Percentiles rank a stretch among this genome's conserved stretches.
These are phyloP conservation scores for Cladorrhinum sp. DNA, from an alignment of 2,329 filamentous ascomycete genomes.

Conservation along the genomic window DNA sequence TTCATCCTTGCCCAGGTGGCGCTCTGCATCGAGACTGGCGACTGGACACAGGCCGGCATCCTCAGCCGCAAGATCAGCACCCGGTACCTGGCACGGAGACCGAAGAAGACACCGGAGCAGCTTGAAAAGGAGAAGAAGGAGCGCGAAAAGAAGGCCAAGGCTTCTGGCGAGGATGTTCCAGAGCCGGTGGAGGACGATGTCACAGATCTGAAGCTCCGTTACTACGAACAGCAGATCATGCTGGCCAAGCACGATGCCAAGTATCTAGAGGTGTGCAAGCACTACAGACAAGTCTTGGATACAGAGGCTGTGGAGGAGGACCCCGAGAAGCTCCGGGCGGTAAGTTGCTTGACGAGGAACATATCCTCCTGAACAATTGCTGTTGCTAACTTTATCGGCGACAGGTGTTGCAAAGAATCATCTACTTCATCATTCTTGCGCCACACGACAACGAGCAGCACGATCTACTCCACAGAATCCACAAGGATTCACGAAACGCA, in stretches of 20 bases:
- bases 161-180: constrained; percentile 73
- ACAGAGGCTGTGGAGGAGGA: constrained; percentile 94
- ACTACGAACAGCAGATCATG: constrained; percentile 96
- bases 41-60: constrained; percentile 95
- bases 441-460: constrained; percentile 99
- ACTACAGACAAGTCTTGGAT: constrained; percentile 94
- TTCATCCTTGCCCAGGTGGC: constrained; percentile 95
- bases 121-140: constrained; percentile 88
- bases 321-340: constrained; percentile 76
- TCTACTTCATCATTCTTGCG: constrained; percentile 95
- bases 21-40: constrained; percentile 89
- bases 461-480: constrained; percentile 90
- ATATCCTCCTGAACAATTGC: not conserved
- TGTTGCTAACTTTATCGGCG: constrained; percentile 14
- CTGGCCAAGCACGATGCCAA: constrained; percentile 96
- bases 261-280: constrained; percentile 96
- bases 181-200: constrained; percentile 82
- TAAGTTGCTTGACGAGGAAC: constrained; percentile 49
- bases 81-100: constrained; percentile 82
- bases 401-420: constrained; percentile 88
- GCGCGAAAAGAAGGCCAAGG: constrained; percentile 73
- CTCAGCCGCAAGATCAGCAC: constrained; percentile 97
- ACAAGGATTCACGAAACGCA: constrained; percentile 76
- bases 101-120: constrained; percentile 86
- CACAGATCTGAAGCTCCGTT: constrained; percentile 91